These are phyloP conservation scores for Catunica adiposa DNA, from an alignment of 2,329 filamentous ascomycete genomes.

Conservation along the genomic window DNA sequence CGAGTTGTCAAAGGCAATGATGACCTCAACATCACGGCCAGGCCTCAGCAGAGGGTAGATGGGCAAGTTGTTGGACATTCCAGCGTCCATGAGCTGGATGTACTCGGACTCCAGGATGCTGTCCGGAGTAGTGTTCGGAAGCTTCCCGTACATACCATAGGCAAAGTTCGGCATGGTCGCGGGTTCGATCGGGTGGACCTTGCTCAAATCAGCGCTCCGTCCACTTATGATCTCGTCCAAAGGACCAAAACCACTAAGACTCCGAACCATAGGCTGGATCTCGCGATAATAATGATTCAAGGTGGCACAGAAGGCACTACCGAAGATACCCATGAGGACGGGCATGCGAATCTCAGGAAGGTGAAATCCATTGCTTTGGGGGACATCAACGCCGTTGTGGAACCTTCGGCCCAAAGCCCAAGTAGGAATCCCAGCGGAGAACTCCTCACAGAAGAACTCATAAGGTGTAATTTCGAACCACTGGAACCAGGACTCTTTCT, in stretches of 20 bases:
- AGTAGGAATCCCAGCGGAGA: slow-evolving; percentile 78
- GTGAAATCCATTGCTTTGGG: slow-evolving; percentile 46
- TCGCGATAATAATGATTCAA: slow-evolving; percentile 93
- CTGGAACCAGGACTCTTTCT: slow-evolving; percentile 75
- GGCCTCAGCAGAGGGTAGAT: slow-evolving; percentile 87
- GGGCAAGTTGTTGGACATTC: slow-evolving; percentile 96
- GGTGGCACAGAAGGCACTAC: slow-evolving; percentile 89
- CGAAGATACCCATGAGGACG: slow-evolving; percentile 84
- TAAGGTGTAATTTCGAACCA: slow-evolving; percentile 96
- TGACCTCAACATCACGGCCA: slow-evolving; percentile 72
- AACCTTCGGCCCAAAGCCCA: slow-evolving; percentile 85
- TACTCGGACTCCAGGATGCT: slow-evolving; percentile 56
- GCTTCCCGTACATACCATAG: slow-evolving; percentile 57
- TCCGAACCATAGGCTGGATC: slow-evolving; percentile 63
- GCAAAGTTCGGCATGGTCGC: slow-evolving; percentile 82
- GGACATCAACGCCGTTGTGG: slow-evolving; percentile 49
- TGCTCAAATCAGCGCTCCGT: slow-evolving; percentile 67
- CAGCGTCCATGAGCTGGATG: slow-evolving; percentile 82
- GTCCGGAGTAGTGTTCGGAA: slow-evolving; percentile 63
- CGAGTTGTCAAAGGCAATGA: slow-evolving; percentile 87
- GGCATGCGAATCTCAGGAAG: slow-evolving; percentile 74
- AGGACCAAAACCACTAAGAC: slow-evolving; percentile 55
- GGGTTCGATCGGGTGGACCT: slow-evolving; percentile 88
- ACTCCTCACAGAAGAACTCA: slow-evolving; percentile 89
- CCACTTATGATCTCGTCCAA: slow-evolving; percentile 73